Conservation (phyloP, 495 filamentous ascomycete species). For the Sphaerosporella brunnea region DNA sequence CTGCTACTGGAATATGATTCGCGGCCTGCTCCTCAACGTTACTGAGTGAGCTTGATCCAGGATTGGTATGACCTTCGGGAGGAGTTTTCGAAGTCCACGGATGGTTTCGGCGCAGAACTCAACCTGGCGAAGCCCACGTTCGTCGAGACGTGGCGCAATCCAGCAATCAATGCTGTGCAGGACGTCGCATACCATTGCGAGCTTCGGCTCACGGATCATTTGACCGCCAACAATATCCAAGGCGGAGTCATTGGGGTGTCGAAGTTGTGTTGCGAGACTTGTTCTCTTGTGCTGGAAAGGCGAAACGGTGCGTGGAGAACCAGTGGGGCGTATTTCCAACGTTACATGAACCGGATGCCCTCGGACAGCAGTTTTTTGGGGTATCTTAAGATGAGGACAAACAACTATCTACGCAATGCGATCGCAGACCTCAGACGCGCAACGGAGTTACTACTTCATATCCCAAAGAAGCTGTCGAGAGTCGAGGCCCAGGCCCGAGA, state of each 20-base stretch:
- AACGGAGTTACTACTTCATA: not conserved
- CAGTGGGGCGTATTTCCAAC: not conserved
- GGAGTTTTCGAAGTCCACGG: not conserved
- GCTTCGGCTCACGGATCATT: not conserved
- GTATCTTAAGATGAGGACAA: not conserved
- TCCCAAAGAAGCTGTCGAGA: not conserved
- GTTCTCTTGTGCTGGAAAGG: not conserved
- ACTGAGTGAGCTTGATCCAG: not conserved
- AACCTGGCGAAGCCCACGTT: not conserved
- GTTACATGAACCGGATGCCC: not conserved
- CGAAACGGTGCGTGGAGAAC: not conserved
- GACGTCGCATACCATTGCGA: not conserved
- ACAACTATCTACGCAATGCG: not conserved
- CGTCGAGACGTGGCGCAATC: not conserved
- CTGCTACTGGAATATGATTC: not conserved
- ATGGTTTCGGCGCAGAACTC: not conserved
- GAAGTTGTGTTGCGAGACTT: not conserved
- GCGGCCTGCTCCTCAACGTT: not conserved
- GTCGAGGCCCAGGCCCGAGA: not conserved
- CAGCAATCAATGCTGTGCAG: not conserved
- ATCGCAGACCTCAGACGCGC: not conserved
- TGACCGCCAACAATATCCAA: not conserved
- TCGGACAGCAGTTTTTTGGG: not conserved
- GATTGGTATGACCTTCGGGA: not conserved
- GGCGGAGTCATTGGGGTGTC: not conserved